Conservation (phyloP, 192 early-diverging fungal genomes). For the Coemansia sp. region DNA sequence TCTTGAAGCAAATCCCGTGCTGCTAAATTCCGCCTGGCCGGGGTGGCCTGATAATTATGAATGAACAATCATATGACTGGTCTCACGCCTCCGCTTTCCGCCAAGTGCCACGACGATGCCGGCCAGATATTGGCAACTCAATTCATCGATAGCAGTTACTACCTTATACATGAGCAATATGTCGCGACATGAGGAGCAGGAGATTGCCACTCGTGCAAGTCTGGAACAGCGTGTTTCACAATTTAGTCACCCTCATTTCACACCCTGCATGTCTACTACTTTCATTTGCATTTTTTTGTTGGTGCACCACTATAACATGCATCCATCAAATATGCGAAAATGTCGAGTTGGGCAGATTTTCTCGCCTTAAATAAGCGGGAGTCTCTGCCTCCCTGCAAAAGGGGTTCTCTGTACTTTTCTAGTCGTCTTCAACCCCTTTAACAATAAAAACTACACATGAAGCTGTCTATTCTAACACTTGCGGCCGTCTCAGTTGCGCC, state of each 20-base stretch:
- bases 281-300: background rate
- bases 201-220: too few relatives aligned
- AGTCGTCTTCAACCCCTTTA: background rate
- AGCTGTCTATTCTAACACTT: constrained; percentile 13
- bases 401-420: background rate
- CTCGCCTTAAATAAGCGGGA: background rate
- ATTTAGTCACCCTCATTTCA: background rate
- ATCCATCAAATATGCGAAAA: background rate
- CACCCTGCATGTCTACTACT: constrained; percentile 3
- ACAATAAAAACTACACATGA: constrained; percentile 14
- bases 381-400: background rate
- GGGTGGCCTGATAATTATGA: background rate
- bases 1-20: too few relatives aligned
- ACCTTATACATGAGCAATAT: background rate
- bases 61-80: too few relatives aligned
- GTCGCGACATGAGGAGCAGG: too few relatives aligned
- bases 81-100: too few relatives aligned
- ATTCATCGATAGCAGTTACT: background rate
- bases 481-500: constrained; percentile 7
- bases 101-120: too few relatives aligned
- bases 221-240: too few relatives aligned
- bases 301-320: background rate
- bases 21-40: too few relatives aligned
- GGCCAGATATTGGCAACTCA: background rate
- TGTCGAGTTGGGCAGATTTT: background rate